Evolutionary conservation across 192 early-diverging fungal species (phyloP).

Genomic region (Rhizophagus prolifer): DNA sequence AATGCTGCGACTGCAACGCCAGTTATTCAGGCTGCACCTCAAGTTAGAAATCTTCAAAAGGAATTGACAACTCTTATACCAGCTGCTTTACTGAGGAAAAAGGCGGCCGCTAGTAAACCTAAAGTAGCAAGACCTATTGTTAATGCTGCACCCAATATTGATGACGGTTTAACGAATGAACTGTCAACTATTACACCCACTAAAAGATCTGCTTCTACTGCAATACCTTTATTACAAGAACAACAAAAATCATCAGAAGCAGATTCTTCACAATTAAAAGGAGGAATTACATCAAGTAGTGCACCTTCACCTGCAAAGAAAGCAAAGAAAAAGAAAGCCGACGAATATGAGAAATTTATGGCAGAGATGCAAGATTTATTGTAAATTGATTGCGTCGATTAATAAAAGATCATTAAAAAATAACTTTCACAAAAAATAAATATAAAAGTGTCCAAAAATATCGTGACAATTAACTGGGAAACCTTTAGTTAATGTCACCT

Average conservation of each 20-base stretch:
- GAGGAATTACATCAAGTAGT: neutral
- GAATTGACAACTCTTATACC: slow-evolving; percentile 76
- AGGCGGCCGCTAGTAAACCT: slow-evolving; percentile 40
- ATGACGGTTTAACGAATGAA: slow-evolving; percentile 32
- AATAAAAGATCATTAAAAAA: too few relatives aligned
- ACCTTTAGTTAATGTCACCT: too few relatives aligned
- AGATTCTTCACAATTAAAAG: neutral
- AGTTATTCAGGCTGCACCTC: slow-evolving; percentile 75
- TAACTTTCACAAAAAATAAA: too few relatives aligned
- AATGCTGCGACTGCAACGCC: slow-evolving; percentile 30
- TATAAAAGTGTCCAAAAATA: too few relatives aligned
- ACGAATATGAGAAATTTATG: slow-evolving; percentile 68
- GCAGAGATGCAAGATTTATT: slow-evolving; percentile 50
- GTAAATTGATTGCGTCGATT: neutral
- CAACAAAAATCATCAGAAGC: neutral
- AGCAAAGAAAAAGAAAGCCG: slow-evolving; percentile 41
- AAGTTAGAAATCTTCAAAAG: slow-evolving; percentile 78
- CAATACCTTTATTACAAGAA: slow-evolving; percentile 16
- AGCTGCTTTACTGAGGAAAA: slow-evolving; percentile 55
- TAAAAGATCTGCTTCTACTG: slow-evolving; percentile 12
- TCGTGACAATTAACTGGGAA: too few relatives aligned
- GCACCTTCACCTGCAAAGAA: slow-evolving; percentile 28
- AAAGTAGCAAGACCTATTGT: slow-evolving; percentile 57
- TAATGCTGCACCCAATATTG: slow-evolving; percentile 72
- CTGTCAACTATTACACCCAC: neutral